Percentiles rank a stretch among this genome's conserved stretches.
These are phyloP conservation scores for Leccinellum rugosiceps DNA, from an alignment of 768 basidiomycete species.

Conservation along the genomic window DNA sequence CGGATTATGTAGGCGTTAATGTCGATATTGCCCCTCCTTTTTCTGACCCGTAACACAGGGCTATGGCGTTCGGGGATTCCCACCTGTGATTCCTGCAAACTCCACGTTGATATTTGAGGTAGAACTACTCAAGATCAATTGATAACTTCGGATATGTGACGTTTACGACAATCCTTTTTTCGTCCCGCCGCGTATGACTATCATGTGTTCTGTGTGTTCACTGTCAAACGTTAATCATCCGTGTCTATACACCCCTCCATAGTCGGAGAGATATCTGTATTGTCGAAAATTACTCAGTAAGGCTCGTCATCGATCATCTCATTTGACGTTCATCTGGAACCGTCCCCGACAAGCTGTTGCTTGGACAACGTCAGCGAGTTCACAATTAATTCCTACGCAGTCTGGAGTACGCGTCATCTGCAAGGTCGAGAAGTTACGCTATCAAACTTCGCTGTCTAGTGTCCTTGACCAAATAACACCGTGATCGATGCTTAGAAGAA, in stretches of 20 bases:
- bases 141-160: slow-evolving; percentile 18
- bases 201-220: slow-evolving; percentile 26
- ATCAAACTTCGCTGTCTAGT: not conserved
- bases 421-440: not conserved
- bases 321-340: not conserved
- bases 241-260: slow-evolving; percentile 6
- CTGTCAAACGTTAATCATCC: slow-evolving; percentile 12
- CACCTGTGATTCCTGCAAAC: slow-evolving; percentile 76
- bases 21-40: not conserved
- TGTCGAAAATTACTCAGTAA: not conserved
- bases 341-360: not conserved
- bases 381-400: not conserved
- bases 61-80: slow-evolving; percentile 73
- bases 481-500: not conserved
- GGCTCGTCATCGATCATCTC: not conserved
- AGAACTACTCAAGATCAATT: slow-evolving; percentile 73
- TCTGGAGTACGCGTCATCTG: not conserved
- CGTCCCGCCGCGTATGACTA: slow-evolving; percentile 15
- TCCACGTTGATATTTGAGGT: slow-evolving; percentile 78
- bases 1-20: slow-evolving; percentile 68
- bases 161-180: slow-evolving; percentile 22
- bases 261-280: not conserved
- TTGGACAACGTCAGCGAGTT: not conserved
- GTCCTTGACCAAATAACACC: not conserved
- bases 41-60: slow-evolving; percentile 40